A percentile compares a stretch with the other conserved stretches of the same genome.
Evolutionary conservation across 1,284 basidiomycete genomes (phyloP).

Genomic region (Fistulina hepatica): DNA sequence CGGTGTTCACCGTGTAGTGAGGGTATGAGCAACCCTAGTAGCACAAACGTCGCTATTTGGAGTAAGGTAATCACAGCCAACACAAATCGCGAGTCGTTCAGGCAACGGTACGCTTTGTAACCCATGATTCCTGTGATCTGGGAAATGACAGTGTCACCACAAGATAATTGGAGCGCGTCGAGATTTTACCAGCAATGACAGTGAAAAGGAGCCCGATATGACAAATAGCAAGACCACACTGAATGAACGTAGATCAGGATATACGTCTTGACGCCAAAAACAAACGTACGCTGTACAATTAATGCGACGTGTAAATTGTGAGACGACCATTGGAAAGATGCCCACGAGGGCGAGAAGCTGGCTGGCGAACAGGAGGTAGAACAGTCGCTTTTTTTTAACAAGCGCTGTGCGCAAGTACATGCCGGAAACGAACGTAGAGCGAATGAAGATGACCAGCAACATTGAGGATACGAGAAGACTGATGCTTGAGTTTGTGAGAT

Average conservation of each 20-base stretch:
- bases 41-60: constrained; percentile 29
- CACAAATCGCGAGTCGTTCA: constrained; percentile 45
- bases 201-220: constrained; percentile 29
- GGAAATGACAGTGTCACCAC: constrained; percentile 1
- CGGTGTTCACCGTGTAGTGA: constrained; percentile 29
- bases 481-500: constrained; percentile 32
- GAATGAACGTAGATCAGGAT: constrained; percentile 2
- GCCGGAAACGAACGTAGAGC: constrained; percentile 41
- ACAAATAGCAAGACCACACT: constrained; percentile 32
- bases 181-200: constrained; percentile 35
- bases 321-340: constrained; percentile 32
- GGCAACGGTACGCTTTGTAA: constrained; percentile 54
- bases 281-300: constrained; percentile 25
- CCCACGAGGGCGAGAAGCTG: constrained; percentile 42
- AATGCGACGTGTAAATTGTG: constrained; percentile 33
- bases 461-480: constrained; percentile 38
- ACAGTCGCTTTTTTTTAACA: constrained; percentile 53
- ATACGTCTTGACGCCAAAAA: background rate
- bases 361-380: constrained; percentile 43
- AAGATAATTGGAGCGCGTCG: constrained; percentile 3
- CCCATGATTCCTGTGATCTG: constrained; percentile 57
- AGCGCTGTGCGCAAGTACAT: constrained; percentile 43
- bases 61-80: constrained; percentile 31
- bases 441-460: constrained; percentile 40
- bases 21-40: constrained; percentile 34